phyloP scores from a whole-genome alignment of 495 filamentous ascomycete genomes.

The Penicillium waksmanii region DNA sequence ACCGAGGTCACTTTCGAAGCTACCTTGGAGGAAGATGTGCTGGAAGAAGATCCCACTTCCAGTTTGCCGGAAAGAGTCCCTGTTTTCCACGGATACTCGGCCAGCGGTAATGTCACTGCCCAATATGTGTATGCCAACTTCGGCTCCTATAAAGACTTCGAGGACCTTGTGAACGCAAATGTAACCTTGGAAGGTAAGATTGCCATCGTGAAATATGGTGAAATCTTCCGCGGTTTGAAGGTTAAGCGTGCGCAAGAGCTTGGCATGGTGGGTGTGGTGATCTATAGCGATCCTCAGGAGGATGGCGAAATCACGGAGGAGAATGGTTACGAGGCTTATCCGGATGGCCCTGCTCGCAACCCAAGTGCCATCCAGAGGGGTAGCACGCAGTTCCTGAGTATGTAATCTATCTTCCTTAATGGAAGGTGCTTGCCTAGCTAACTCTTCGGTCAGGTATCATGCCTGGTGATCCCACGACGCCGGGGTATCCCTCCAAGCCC shows the following conservation, averaged over 20 bases:
- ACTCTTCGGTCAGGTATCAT: constrained; percentile 50
- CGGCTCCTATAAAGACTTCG: constrained; percentile 81
- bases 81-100: constrained; percentile 95
- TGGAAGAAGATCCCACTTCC: constrained; percentile 83
- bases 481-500: constrained; percentile 91
- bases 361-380: constrained; percentile 90
- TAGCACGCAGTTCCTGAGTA: constrained; percentile 83
- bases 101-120: constrained; percentile 86
- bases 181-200: constrained; percentile 82
- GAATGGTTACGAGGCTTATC: constrained; percentile 81
- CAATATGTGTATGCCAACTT: constrained; percentile 86
- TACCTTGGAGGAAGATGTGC: constrained; percentile 78
- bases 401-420: constrained; percentile 14
- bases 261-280: constrained; percentile 83
- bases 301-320: constrained; percentile 81
- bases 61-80: constrained; percentile 75
- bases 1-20: constrained; percentile 74
- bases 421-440: not conserved
- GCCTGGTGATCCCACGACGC: constrained; percentile 79
- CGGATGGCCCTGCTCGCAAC: constrained; percentile 83
- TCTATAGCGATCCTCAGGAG: constrained; percentile 89
- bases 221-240: constrained; percentile 87
- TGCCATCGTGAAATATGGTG: constrained; percentile 83
- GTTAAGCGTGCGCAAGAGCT: constrained; percentile 90
- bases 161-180: constrained; percentile 78